phyloP scores from a whole-genome alignment of 1,284 basidiomycete species.

The Ustilago xerochloae region DNA sequence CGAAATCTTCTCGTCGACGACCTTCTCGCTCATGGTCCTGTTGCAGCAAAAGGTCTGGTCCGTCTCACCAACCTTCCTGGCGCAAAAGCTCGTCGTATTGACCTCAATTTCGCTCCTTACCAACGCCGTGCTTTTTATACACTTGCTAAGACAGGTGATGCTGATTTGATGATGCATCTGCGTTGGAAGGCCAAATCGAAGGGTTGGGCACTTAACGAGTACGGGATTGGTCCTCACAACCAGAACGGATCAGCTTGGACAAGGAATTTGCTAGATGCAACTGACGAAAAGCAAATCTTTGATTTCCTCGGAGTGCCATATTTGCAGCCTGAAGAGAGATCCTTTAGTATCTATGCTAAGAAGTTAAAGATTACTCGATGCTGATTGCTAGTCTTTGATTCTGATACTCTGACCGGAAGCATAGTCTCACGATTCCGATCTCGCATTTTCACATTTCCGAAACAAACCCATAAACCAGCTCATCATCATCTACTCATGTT shows the following conservation, averaged over 20 bases:
- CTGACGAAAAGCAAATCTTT: slow-evolving; percentile 36
- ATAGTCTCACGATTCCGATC: no score
- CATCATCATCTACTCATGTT: no score
- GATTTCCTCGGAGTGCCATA: slow-evolving; percentile 24
- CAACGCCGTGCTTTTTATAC: slow-evolving; percentile 35
- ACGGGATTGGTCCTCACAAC: slow-evolving; percentile 32
- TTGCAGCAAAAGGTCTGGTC: slow-evolving; percentile 27
- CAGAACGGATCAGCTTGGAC: slow-evolving; percentile 40
- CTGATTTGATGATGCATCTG: slow-evolving; percentile 37
- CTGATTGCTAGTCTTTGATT: no score
- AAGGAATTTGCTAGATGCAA: slow-evolving; percentile 22
- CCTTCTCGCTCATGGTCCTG: slow-evolving; percentile 26
- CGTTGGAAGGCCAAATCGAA: slow-evolving; percentile 17
- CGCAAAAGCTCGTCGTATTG: slow-evolving; percentile 22
- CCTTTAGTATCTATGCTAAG: slow-evolving; percentile 15
- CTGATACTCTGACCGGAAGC: no score
- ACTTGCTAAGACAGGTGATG: slow-evolving; percentile 37
- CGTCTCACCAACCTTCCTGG: slow-evolving; percentile 7
- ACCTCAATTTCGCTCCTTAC: slow-evolving; percentile 43
- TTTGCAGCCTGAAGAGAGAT: slow-evolving; percentile 25
- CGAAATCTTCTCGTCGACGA: slow-evolving; percentile 24
- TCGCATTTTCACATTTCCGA: no score
- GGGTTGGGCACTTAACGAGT: slow-evolving; percentile 40
- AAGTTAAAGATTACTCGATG: slow-evolving; percentile 11
- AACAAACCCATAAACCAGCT: no score